Conservation (phyloP, 2,329 filamentous ascomycete genomes). For the Pseudogymnoascus sp. region DNA sequence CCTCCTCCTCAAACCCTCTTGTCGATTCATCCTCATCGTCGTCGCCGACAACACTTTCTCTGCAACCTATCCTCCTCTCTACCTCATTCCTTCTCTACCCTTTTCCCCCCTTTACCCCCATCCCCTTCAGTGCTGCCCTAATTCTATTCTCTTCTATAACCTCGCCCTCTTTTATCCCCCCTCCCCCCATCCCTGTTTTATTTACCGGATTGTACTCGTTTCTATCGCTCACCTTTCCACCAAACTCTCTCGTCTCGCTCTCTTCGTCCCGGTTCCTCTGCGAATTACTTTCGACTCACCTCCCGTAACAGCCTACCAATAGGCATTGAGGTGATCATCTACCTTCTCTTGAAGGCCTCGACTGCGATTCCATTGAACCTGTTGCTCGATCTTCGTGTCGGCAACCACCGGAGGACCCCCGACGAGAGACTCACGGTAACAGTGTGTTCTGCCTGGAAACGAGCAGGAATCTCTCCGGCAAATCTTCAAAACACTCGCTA, state of each 20-base stretch:
- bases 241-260: neutral
- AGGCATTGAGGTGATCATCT: neutral
- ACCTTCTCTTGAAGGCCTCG: neutral
- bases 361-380: conserved; percentile 4
- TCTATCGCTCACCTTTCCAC: conserved; percentile 5
- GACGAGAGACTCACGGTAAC: conserved; percentile 20
- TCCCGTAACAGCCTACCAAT: neutral
- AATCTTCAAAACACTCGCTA: conserved; percentile 22
- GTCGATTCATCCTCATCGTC: conserved; percentile 18
- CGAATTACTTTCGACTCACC: neutral
- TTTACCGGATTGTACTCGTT: conserved; percentile 13
- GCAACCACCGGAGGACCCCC: neutral
- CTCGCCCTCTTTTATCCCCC: conserved; percentile 22
- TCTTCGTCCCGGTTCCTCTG: neutral
- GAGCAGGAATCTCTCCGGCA: conserved; percentile 15
- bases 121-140: conserved; percentile 27
- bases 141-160: conserved; percentile 26
- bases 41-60: neutral
- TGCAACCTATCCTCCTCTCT: conserved; percentile 22
- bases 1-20: conserved; percentile 6
- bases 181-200: conserved; percentile 17
- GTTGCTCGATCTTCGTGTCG: neutral
- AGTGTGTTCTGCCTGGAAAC: conserved; percentile 21
- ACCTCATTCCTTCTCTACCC: conserved; percentile 25
- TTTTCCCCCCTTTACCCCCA: conserved; percentile 21